Base-by-base conservation (phyloP, 208 protist species). In the Crithidia brevicula region DNA sequence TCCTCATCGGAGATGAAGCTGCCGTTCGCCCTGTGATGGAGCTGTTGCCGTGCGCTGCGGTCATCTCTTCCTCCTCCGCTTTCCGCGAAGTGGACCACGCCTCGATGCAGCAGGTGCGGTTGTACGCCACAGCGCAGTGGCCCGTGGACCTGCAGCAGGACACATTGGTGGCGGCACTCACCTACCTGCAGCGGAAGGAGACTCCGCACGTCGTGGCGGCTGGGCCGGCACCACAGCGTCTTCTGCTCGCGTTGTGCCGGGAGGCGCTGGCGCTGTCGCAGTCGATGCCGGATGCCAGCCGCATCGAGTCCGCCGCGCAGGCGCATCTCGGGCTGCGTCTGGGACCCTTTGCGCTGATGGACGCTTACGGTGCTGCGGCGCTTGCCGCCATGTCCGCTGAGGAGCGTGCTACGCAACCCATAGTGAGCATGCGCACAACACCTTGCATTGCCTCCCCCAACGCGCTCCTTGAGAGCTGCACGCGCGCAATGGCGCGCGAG, bases 41-140 rank as follows among this genome's bases (percentile, higher is more conserved):
- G 34, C 45, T 9, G 23, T 46, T 90, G 22, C 78, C 82, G 4
- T 89, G 81, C 46, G 70, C 72, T 20, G 79, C 82, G 10, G 56
- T 91, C 30, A 73, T 91, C 3, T 81, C 85, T 8, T 60, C 72
- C 15, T 75, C 65, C 23, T 87, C 85, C 13, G 71, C 66, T 2
- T 76, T 86, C 59, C 46, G 23, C 30, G 42, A 74, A 42, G 31
- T 51, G 47, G 49, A 49, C 23, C 61, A 81, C 54, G 45, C 72
- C 13, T 78, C 64, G 49, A 57, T 91, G 57, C 88, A 91, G 74
- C 79, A 89, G 72, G 81, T 94, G 67, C 80, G 81, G 16, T 56
- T 87, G 28, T 91, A 81, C 72, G 61, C 81, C 7, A 52, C 65
- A 31, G 34, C 69, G n/a, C 63, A 64, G 15, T 89, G 82, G 68